Evolutionary conservation across 768 basidiomycete genomes (phyloP).

Genomic region (Phaeolepiota aurea): DNA sequence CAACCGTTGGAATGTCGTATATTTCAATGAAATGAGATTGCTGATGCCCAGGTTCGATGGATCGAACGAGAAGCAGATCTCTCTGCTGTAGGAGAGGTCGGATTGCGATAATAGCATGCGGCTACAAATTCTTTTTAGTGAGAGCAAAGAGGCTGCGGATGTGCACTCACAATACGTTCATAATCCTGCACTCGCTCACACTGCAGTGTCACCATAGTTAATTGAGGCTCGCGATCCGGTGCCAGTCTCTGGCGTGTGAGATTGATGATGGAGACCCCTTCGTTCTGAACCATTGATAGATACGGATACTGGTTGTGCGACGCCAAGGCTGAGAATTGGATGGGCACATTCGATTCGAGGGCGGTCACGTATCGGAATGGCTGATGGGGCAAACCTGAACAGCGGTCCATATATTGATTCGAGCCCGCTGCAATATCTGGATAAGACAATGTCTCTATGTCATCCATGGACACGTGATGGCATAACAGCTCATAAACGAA

Average conservation of each 20-base stretch:
- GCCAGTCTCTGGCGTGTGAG: no score
- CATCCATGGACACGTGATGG: neutral
- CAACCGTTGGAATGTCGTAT: slow-evolving; percentile 13
- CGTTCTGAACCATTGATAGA: neutral
- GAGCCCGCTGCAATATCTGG: neutral
- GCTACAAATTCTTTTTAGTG: slow-evolving; percentile 12
- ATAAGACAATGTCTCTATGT: neutral
- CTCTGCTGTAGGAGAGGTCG: slow-evolving; percentile 43
- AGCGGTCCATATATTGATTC: neutral
- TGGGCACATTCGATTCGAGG: neutral
- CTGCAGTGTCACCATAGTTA: neutral
- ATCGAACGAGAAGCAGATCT: slow-evolving; percentile 44
- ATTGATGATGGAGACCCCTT: neutral
- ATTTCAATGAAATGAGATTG: slow-evolving; percentile 17
- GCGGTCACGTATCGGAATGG: neutral
- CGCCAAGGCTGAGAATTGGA: neutral
- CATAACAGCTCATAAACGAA: neutral
- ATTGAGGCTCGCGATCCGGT: neutral
- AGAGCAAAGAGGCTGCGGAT: neutral
- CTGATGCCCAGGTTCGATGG: slow-evolving; percentile 4
- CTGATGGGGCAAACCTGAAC: neutral
- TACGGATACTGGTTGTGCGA: neutral
- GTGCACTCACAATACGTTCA: slow-evolving; percentile 8
- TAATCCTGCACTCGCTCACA: neutral
- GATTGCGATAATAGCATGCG: slow-evolving; percentile 35